Base-by-base conservation (phyloP, 768 basidiomycete genomes). In the Mycena rebaudengoi region DNA sequence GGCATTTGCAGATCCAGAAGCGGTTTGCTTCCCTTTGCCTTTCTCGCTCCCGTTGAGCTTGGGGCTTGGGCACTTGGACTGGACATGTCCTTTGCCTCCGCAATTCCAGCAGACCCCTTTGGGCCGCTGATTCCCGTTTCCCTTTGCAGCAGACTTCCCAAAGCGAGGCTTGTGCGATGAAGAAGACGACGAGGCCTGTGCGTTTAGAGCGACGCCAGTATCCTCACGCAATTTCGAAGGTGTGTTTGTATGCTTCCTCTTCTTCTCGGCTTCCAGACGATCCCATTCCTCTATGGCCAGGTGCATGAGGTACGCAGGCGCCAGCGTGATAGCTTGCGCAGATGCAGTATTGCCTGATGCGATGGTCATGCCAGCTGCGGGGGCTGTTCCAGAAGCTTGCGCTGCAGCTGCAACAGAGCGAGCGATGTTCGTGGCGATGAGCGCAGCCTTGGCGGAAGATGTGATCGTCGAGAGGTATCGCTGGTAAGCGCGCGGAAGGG, bases 81-180 rank as follows among this genome's bases (percentile, higher is more conserved):
- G 21, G 20, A 69, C 62, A 43, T 79, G 76, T 1, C 71, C 74
- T 21, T 69, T 65, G 44, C 70, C 59, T 1, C 72, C 69, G 55
- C 76, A 79, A n/a, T 70, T 75, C 69, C 70, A 77, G 59, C 76
- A 78, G 3, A 55, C 52, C 14, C 59, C 53, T 51, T 48, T 37
- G 12, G 35, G 35, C 2, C 44, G 43, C 44, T 28, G 56, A 37
- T 57, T 33, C 6, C 32, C 45, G 18, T 58, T 48, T 6, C 43
- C 56, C 18, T 48, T 48, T 28, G 45, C 45, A 10, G 5, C 11
- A 35, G 54, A 43, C 20, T 44, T 45, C 13, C 41, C n/a, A 30
- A 16, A 51, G 25, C 21, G 8, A 4, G n/a, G 51, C 35, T 39
- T 39, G 0, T 52, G 51, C 23, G 50, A 52, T 7, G 26, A 21